Evolutionary conservation across 2,329 filamentous ascomycete species (phyloP), one percentile per base, ranked within the genome.

Genomic region (Fusarium compactum): DNA sequence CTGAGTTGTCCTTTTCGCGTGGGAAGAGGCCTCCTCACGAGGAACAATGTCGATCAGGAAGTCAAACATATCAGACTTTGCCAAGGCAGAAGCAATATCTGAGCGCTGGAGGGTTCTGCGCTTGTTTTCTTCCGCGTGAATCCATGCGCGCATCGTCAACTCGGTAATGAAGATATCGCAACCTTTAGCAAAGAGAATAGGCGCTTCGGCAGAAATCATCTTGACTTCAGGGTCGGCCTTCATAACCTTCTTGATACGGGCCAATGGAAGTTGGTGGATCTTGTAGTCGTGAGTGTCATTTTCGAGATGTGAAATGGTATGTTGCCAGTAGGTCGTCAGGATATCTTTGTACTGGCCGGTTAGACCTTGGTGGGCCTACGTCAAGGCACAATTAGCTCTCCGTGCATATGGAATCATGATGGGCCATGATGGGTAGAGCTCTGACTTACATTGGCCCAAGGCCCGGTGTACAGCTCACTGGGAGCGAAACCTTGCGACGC

Each of bases 191-290:
- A 99, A 99, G 16, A 99, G 86, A 74, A 99, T 99, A 2, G 96
- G 96, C 3, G 96, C 96, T 82, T 99, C 96, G 11, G 96, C 96
- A 6, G 95, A 98, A 69, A 99, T 99, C 96, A 99, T 99, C 85
- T 99, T 99, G 50, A 99, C 96, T 77, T 99, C 96, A 0, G 96
- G 96, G 74, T 99, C 96, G 1, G 96, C 96, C 83, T 99, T 99
- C 96, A 99, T 99, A 72, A 99, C 96, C 82, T 99, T 99, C 86
- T 99, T 99, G 84, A 99, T 99, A 58, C 96, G 92, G n/a, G 96
- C 96, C 43, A 99, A 87, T 3, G 96, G 96, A 41, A 99, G 87
- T 80, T 98, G 96, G 80, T 99, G 96, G 60, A 98, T 89, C 83
- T 99, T 99, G 87, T 98, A 99, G 82, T 99, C 96, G 81, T 99